Evolutionary conservation across 495 filamentous ascomycete genomes (phyloP), one percentile per base, ranked within the genome.

Genomic region (Penicillium herquei): DNA sequence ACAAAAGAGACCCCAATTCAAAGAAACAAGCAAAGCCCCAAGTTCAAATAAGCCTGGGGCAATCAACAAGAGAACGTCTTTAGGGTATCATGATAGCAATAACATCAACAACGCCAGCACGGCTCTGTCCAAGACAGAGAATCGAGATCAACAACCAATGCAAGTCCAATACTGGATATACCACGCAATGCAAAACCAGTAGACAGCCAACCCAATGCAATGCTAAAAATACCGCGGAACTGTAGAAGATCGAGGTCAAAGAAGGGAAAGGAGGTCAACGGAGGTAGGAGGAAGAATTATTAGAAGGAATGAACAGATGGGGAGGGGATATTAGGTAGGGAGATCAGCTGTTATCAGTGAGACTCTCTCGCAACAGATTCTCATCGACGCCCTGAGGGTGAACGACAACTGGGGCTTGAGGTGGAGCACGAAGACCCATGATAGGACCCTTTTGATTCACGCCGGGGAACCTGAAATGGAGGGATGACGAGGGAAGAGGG

Each of bases 381-480:
- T 76, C 70, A 58, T 79, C 70, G 17, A 79, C 47, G 1, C 50
- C 57, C 33, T 72, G 62, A 0, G 69, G 64, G 45, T 74, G 74
- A 11, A 78, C 56, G 31, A 57, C 55, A 16, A 68, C 48, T 2
- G 74, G 70, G 1, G 70, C 64, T 7, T 53, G 61, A 17, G 68
- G 65, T 4, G 70, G 65, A 37, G 71, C 69, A 0, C 69, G 69
- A 9, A 76, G 63, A 0, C 76, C 74, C 57, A 73, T 57, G n/a
- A 77, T 76, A 0, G 74, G 70, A 3, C 78, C 78, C 16, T 73
- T 77, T 51, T 80, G 78, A 33, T 79, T 80, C 34, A 79, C 73
- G 8, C 78, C 78, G 3, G 77, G 67, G 39, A 64, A 62, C 26
- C 77, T 63, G 62, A 77, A 77, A n/a, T 54, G 60, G 42, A 67